phyloP scores from a whole-genome alignment of 805 yeast species.

The Starmerella potacharoeniae region DNA sequence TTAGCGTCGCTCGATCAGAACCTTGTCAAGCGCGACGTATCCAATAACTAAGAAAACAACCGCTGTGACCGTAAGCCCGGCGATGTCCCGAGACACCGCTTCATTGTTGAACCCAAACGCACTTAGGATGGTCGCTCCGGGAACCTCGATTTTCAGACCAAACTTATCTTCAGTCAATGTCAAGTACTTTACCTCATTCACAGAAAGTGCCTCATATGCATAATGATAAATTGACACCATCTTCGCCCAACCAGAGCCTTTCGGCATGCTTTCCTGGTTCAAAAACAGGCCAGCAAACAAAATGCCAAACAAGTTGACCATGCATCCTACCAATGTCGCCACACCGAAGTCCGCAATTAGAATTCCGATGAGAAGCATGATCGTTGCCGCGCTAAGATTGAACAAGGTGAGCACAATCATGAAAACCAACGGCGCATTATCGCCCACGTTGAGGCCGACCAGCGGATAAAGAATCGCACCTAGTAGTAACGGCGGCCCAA shows the following conservation, averaged over 20 bases:
- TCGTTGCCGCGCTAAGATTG: slow-evolving; percentile 76
- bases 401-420: slow-evolving; percentile 62
- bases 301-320: slow-evolving; percentile 71
- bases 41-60: slow-evolving; percentile 53
- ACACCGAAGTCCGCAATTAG: slow-evolving; percentile 81
- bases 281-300: slow-evolving; percentile 89
- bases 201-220: slow-evolving; percentile 85
- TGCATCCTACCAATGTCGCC: slow-evolving; percentile 78
- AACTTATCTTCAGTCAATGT: slow-evolving; percentile 77
- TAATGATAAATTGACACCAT: slow-evolving; percentile 86
- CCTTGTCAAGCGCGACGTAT: slow-evolving; percentile 58
- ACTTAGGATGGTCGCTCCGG: slow-evolving; percentile 92
- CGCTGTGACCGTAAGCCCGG: slow-evolving; percentile 47
- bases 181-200: slow-evolving; percentile 83
- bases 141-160: slow-evolving; percentile 89
- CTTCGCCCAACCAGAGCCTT: slow-evolving; percentile 50
- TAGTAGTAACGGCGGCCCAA: slow-evolving; percentile 81
- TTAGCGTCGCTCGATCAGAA: slow-evolving; percentile 64
- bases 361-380: slow-evolving; percentile 79
- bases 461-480: slow-evolving; percentile 77
- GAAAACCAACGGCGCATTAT: slow-evolving; percentile 61
- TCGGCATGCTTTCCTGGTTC: slow-evolving; percentile 58
- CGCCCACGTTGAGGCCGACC: slow-evolving; percentile 74
- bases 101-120: slow-evolving; percentile 88
- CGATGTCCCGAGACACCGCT: slow-evolving; percentile 57